Conservation (phyloP, 164 flowering plant species). For the Vitis rupestris region DNA sequence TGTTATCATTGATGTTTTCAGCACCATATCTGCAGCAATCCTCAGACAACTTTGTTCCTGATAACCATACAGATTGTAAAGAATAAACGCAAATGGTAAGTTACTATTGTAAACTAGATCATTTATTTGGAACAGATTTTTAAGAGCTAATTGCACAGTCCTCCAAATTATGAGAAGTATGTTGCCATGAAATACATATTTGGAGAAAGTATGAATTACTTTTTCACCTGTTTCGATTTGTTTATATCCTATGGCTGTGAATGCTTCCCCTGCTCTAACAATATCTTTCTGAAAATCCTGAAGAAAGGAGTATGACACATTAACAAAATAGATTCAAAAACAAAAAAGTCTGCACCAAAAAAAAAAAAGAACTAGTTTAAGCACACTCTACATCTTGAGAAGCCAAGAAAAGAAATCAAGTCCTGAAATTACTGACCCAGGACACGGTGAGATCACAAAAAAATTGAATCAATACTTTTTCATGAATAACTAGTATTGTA, state of each 20-base stretch:
- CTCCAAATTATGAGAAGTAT: background rate
- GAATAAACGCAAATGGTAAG: background rate
- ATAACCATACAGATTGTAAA: conserved; percentile 13
- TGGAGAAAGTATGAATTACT: background rate
- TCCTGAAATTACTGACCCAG: no score
- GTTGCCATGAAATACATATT: background rate
- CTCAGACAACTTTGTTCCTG: conserved; percentile 91
- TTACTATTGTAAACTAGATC: background rate
- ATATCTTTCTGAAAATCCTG: conserved; percentile 95
- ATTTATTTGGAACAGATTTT: background rate
- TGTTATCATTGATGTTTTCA: conserved; percentile 60
- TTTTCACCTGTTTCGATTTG: conserved; percentile 76
- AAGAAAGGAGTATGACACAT: conserved; percentile 3
- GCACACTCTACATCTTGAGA: no score
- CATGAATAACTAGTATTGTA: no score
- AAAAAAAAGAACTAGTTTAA: background rate
- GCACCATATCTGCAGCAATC: conserved; percentile 84
- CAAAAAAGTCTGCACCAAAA: background rate
- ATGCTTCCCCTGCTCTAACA: conserved; percentile 76
- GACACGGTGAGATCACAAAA: no score
- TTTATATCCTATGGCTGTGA: conserved; percentile 69
- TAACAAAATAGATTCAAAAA: background rate
- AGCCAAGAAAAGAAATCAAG: no score
- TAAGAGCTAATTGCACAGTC: background rate
- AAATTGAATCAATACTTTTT: no score